A percentile compares a stretch with the other conserved stretches of the same genome.
Evolutionary conservation across 208 protist genomes (phyloP).

Genomic region (Leishmania gerbilli): DNA sequence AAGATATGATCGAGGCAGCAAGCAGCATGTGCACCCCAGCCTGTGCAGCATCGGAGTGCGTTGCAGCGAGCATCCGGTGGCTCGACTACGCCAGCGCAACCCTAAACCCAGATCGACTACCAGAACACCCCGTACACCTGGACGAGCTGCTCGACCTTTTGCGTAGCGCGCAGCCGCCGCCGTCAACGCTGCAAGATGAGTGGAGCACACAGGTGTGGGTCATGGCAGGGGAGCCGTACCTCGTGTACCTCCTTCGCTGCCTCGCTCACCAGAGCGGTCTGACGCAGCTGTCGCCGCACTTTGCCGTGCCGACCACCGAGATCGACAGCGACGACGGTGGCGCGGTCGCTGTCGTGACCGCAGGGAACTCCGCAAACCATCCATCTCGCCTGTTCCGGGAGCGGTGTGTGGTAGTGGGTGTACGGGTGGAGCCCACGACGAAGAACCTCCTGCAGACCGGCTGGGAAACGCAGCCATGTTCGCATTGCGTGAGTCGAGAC

Average conservation of each 20-base stretch:
- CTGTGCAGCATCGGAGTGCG: neutral
- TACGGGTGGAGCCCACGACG: conserved; percentile 40
- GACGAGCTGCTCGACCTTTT: conserved; percentile 39
- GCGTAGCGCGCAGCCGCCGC: conserved; percentile 35
- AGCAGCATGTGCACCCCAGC: neutral
- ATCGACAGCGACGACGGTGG: neutral
- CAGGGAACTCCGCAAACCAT: neutral
- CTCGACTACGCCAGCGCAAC: conserved; percentile 24
- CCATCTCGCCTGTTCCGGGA: conserved; percentile 19
- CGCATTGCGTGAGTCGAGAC: conserved; percentile 13
- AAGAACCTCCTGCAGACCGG: conserved; percentile 59
- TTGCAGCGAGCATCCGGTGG: conserved; percentile 29
- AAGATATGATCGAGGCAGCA: neutral
- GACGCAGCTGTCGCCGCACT: conserved; percentile 26
- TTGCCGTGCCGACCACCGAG: neutral
- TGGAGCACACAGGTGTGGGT: conserved; percentile 66
- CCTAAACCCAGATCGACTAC: conserved; percentile 37
- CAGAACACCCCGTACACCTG: conserved; percentile 21
- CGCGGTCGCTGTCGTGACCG: neutral
- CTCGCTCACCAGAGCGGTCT: conserved; percentile 38
- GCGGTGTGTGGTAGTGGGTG: conserved; percentile 45
- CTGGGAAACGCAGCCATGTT: conserved; percentile 44
- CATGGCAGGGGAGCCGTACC: conserved; percentile 56
- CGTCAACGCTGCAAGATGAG: conserved; percentile 35
- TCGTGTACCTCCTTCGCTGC: conserved; percentile 69